Evolutionary conservation across 2,329 filamentous ascomycete species (phyloP).

Genomic region (Nigrograna mackinnonii): DNA sequence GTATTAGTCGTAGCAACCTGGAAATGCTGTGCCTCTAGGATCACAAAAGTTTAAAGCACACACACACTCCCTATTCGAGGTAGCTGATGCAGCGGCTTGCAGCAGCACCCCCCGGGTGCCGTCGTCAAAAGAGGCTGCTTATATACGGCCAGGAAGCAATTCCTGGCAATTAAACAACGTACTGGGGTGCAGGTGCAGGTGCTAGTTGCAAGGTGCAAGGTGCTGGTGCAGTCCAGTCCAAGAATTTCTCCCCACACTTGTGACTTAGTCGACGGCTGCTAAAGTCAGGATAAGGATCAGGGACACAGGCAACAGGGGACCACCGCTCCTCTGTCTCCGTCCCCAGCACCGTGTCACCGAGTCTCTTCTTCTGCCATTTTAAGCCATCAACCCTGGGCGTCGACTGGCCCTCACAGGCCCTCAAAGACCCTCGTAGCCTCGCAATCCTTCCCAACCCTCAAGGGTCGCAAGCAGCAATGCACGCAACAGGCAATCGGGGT

Average conservation of each 20-base stretch:
- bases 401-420: too few species aligned
- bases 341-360: slow-evolving; percentile 4
- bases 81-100: slow-evolving; percentile 3
- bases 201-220: too few species aligned
- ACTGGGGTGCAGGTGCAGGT: too few species aligned
- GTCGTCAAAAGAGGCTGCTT: slow-evolving; percentile 12
- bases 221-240: too few species aligned
- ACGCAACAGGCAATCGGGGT: slow-evolving; percentile 8
- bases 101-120: background rate
- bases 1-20: too few species aligned
- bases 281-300: background rate
- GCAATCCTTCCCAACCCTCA: too few species aligned
- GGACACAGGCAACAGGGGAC: too few species aligned
- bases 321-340: slow-evolving; percentile 6
- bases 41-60: too few species aligned
- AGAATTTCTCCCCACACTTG: background rate
- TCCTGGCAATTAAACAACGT: slow-evolving; percentile 2
- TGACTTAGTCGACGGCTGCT: background rate
- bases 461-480: too few species aligned
- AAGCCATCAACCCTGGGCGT: too few species aligned
- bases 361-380: background rate
- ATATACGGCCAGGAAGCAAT: slow-evolving; percentile 7
- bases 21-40: too few species aligned
- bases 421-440: too few species aligned
- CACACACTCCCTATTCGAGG: background rate